Evolutionary conservation across 1,139 yeast genomes (phyloP).

Genomic region (Candida pseudoviswanathii): DNA sequence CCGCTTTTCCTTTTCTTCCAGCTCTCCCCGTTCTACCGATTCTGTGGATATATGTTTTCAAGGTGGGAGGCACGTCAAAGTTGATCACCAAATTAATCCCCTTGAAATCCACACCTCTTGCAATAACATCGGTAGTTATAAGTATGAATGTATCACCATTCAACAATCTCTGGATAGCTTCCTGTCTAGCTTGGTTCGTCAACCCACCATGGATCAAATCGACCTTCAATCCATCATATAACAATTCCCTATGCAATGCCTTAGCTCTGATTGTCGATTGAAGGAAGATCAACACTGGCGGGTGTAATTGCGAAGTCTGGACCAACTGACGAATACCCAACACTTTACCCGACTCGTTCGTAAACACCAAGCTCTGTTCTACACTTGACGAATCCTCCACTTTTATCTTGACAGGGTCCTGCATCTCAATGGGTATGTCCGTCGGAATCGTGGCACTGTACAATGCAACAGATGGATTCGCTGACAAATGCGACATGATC

Average conservation of each 20-base stretch:
- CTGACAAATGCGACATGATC: constrained; percentile 64
- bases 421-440: constrained; percentile 89
- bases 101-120: constrained; percentile 97
- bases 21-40: constrained; percentile 99
- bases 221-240: constrained; percentile 88
- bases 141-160: constrained; percentile 94
- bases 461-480: constrained; percentile 60
- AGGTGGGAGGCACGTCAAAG: constrained; percentile 92
- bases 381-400: constrained; percentile 88
- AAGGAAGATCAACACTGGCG: constrained; percentile 89
- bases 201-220: constrained; percentile 97
- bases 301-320: constrained; percentile 81
- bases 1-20: constrained; percentile 81
- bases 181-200: constrained; percentile 86
- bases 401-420: constrained; percentile 80
- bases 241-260: constrained; percentile 87
- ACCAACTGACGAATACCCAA: constrained; percentile 89
- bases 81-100: constrained; percentile 94
- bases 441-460: constrained; percentile 97
- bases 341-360: constrained; percentile 92
- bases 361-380: constrained; percentile 80
- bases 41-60: constrained; percentile 96
- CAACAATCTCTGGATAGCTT: constrained; percentile 79
- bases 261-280: constrained; percentile 94
- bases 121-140: constrained; percentile 92